These are phyloP conservation scores for Odontarrhena argentea DNA, from an alignment of 345 rosid species.

Conservation along the genomic window DNA sequence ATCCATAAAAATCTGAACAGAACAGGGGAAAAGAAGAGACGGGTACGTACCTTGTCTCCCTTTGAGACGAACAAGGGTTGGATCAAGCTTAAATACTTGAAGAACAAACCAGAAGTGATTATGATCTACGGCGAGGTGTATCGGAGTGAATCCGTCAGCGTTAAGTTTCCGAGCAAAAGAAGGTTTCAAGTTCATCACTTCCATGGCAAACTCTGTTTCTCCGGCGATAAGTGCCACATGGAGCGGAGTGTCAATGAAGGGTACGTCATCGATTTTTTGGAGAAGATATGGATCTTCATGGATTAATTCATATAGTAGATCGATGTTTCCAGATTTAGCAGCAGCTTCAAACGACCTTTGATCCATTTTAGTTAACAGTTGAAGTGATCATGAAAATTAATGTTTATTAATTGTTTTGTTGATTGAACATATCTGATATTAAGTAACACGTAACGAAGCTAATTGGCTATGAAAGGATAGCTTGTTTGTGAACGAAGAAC, in stretches of 20 bases:
- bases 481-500: neutral
- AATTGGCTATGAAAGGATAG: constrained; percentile 9
- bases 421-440: neutral
- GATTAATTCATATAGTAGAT: constrained; percentile 33
- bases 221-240: constrained; percentile 45
- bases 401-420: neutral
- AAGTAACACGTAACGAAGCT: neutral
- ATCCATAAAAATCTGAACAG: too few relatives aligned
- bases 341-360: constrained; percentile 25
- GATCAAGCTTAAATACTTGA: constrained; percentile 20
- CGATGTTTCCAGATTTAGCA: constrained; percentile 32
- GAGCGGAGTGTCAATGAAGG: constrained; percentile 45
- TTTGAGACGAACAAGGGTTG: constrained; percentile 33
- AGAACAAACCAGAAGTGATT: constrained; percentile 5
- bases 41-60: constrained; percentile 37
- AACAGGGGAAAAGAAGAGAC: too few relatives aligned
- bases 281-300: constrained; percentile 32
- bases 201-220: constrained; percentile 36
- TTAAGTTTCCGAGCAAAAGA: constrained; percentile 44
- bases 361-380: neutral
- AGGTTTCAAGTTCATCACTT: constrained; percentile 43
- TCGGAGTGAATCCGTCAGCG: constrained; percentile 35
- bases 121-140: constrained; percentile 41
- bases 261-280: constrained; percentile 12
- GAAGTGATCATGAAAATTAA: neutral